These are phyloP conservation scores for Extremus antarcticus DNA, from an alignment of 495 filamentous ascomycete genomes.

Conservation along the genomic window DNA sequence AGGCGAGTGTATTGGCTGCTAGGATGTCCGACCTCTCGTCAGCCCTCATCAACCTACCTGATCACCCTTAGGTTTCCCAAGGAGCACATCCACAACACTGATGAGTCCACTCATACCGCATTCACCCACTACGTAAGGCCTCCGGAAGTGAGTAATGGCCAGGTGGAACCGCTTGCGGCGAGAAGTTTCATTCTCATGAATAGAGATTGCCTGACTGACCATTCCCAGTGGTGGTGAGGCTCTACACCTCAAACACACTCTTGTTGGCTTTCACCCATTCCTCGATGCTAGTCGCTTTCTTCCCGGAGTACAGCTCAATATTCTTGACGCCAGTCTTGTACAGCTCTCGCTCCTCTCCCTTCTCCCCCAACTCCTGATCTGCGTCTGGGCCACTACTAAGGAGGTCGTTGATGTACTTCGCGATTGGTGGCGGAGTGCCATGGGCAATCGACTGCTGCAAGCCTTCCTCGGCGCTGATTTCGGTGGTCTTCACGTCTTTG, in stretches of 20 bases:
- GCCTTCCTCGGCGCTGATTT: conserved; percentile 16
- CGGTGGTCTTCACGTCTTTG: conserved; percentile 20
- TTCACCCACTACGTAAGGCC: too few species aligned
- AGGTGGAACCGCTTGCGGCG: too few species aligned
- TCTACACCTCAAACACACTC: conserved; percentile 6
- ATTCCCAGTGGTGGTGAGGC: too few species aligned
- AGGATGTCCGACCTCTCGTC: too few species aligned
- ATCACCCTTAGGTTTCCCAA: too few species aligned
- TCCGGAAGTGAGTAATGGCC: too few species aligned
- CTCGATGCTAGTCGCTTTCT: conserved; percentile 20
- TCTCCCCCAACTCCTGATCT: background rate
- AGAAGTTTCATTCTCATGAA: too few species aligned
- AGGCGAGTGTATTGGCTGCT: too few species aligned
- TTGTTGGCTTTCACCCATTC: conserved; percentile 26
- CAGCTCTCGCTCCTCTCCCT: background rate
- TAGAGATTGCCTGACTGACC: too few species aligned
- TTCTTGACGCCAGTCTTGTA: conserved; percentile 22
- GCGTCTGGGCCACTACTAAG: background rate
- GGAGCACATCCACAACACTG: too few species aligned
- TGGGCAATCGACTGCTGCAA: conserved; percentile 6
- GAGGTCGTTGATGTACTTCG: conserved; percentile 17
- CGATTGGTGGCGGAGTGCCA: conserved; percentile 17
- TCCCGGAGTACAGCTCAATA: conserved; percentile 22
- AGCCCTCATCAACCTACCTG: too few species aligned
- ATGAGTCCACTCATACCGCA: too few species aligned